Base-by-base conservation (phyloP, 2,329 filamentous ascomycete species). In the Nothopassalora personata region DNA sequence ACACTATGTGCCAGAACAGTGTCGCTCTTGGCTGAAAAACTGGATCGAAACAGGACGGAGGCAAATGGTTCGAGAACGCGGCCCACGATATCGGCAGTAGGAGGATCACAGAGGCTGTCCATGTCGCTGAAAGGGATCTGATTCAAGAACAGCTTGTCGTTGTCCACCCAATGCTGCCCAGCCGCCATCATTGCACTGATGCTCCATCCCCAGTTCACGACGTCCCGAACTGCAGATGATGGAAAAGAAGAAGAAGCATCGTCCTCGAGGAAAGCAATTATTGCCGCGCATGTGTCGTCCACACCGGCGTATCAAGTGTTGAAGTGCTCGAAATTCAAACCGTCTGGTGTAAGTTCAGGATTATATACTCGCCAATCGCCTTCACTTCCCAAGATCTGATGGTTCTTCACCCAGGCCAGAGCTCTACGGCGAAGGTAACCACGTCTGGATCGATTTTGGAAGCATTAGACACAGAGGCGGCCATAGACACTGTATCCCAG, bases 61-160 rank as follows among this genome's bases (percentile, higher is more conserved):
- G 33, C 50, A 23, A 53, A 53, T 5, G 50, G 33, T 28, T 53
- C 50, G 10, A 53, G 30, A 18, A 33, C 28, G 30, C 50, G 27
- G 5, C 27, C 50, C 18, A 31, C 15, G 9, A 53, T 31, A 31
- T 53, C 50, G 10, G 30, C 50, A 13, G 50, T 53, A 10, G 50
- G 5, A n/a, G 50, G 50, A 36, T 53, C 50, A 31, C 50, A 53
- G 2, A 53, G 28, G n/a, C 27, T 34, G 50, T 53, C 30, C 50
- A 53, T 53, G 28, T 53, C 50, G 7, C 23, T 33, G 50, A 53
- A 53, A 11, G 50, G 50, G 15, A 53, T 53, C 30, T 53, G 1
- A 7, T 53, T 53, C 27, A 53, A n/a, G 28, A 33, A 53, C 19
- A 53, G 50, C 50, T 53, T 53, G 50, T 53, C 50, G 30, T 53